A percentile compares a stretch with the other conserved stretches of the same genome.
These are phyloP conservation scores for Lachancea thermotolerans DNA, from an alignment of 805 yeast species.

Conservation along the genomic window DNA sequence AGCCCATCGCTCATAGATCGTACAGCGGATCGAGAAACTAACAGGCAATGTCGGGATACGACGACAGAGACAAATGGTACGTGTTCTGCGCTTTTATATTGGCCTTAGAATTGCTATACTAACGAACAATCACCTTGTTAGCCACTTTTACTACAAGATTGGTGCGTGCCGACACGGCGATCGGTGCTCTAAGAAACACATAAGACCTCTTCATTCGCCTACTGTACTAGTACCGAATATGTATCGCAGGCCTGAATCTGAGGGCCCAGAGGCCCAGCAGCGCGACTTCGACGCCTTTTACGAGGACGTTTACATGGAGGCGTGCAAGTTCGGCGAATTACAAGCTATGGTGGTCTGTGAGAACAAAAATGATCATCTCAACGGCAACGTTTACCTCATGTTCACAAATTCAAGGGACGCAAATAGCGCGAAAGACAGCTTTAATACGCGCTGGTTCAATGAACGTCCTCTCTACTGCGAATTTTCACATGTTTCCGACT, in stretches of 20 bases:
- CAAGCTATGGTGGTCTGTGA: conserved; percentile 70
- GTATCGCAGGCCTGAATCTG: conserved; percentile 21
- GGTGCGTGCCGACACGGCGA: conserved; percentile 95
- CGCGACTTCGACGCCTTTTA: conserved; percentile 53
- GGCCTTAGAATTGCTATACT: neutral
- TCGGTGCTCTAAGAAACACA: conserved; percentile 70
- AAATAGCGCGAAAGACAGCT: conserved; percentile 45
- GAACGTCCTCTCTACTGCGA: conserved; percentile 75
- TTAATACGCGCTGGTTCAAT: conserved; percentile 79
- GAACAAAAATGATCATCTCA: conserved; percentile 72
- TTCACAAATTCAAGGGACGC: conserved; percentile 55
- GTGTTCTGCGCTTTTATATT: neutral
- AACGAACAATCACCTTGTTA: conserved; percentile 16
- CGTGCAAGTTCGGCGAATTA: conserved; percentile 44
- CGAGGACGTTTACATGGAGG: conserved; percentile 65
- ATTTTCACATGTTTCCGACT: conserved; percentile 63
- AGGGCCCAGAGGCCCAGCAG: conserved; percentile 32
- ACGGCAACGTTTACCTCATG: conserved; percentile 77
- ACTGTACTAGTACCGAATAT: conserved; percentile 47
- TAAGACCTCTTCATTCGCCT: conserved; percentile 55
- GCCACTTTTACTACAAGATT: conserved; percentile 66
- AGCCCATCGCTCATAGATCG: neutral
- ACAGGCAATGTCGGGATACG: conserved; percentile 8
- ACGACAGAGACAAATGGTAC: conserved; percentile 17
- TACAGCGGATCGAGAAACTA: neutral